These are phyloP conservation scores for Penicillium hesseltinei DNA, from an alignment of 2,329 filamentous ascomycete species.

Conservation along the genomic window DNA sequence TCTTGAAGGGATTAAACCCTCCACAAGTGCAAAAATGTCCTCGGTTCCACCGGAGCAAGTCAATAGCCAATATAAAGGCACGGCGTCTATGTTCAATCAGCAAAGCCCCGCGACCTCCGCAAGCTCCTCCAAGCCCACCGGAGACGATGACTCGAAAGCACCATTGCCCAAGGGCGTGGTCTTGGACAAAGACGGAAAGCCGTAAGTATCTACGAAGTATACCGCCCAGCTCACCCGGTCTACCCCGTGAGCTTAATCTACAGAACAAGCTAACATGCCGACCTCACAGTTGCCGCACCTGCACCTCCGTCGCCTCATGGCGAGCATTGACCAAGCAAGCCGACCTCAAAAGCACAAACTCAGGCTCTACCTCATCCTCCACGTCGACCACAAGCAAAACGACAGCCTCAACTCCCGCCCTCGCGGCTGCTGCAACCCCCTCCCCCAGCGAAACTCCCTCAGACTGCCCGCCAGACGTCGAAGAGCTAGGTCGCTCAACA, in stretches of 20 bases:
- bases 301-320: slow-evolving; percentile 50
- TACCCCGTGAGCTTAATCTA: background rate
- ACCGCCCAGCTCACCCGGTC: background rate
- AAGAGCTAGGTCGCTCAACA: slow-evolving; percentile 77
- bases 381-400: slow-evolving; percentile 22
- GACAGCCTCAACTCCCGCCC: slow-evolving; percentile 36
- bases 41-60: slow-evolving; percentile 25
- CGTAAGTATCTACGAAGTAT: slow-evolving; percentile 34
- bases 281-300: slow-evolving; percentile 46
- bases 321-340: slow-evolving; percentile 45
- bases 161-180: slow-evolving; percentile 49
- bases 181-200: slow-evolving; percentile 51
- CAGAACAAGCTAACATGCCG: background rate
- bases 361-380: slow-evolving; percentile 1
- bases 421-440: slow-evolving; percentile 35
- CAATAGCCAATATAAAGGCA: slow-evolving; percentile 13
- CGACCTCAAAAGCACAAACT: slow-evolving; percentile 22
- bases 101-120: slow-evolving; percentile 7
- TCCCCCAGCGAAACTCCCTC: slow-evolving; percentile 38
- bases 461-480: slow-evolving; percentile 89
- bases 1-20: background rate
- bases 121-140: slow-evolving; percentile 21
- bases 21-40: slow-evolving; percentile 10
- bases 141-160: slow-evolving; percentile 27
- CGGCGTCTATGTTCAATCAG: slow-evolving; percentile 16